Evolutionary conservation across 2,329 filamentous ascomycete species (phyloP).

Genomic region (Pyricularia pennisetigena): DNA sequence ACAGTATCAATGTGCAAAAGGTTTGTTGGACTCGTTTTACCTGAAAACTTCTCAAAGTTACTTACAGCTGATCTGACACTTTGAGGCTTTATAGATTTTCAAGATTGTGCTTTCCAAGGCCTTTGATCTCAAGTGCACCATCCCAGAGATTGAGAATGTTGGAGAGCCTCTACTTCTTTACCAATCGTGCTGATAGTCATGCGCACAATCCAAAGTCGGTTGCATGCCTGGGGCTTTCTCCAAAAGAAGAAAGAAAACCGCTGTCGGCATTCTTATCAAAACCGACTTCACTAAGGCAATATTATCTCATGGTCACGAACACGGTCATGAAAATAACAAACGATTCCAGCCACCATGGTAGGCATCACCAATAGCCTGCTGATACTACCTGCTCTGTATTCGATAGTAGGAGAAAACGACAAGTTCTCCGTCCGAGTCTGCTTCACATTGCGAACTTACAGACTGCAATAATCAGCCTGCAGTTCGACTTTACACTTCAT

Average conservation of each 20-base stretch:
- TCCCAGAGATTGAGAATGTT: slow-evolving; percentile 96
- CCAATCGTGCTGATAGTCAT: slow-evolving; percentile 44
- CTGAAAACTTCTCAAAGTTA: neutral
- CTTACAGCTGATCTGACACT: slow-evolving; percentile 6
- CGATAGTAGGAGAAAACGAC: neutral
- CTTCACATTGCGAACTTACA: neutral
- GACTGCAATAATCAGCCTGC: neutral
- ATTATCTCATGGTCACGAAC: neutral
- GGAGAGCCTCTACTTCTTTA: slow-evolving; percentile 93
- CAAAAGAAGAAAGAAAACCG: too few relatives aligned
- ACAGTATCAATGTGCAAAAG: slow-evolving; percentile 99
- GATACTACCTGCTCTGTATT: neutral
- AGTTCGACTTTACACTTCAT: neutral
- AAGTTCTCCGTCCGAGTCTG: neutral
- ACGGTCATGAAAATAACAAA: neutral
- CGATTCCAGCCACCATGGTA: neutral
- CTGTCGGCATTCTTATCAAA: neutral
- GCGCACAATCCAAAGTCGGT: neutral
- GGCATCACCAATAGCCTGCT: neutral
- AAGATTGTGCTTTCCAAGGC: slow-evolving; percentile 98
- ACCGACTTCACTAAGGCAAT: neutral
- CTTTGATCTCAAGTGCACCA: slow-evolving; percentile 97
- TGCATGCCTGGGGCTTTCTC: neutral
- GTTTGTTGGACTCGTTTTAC: slow-evolving; percentile 32
- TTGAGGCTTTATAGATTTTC: slow-evolving; percentile 63